Evolutionary conservation across 2,329 filamentous ascomycete genomes (phyloP).

Genomic region (Nigrospora oryzae): DNA sequence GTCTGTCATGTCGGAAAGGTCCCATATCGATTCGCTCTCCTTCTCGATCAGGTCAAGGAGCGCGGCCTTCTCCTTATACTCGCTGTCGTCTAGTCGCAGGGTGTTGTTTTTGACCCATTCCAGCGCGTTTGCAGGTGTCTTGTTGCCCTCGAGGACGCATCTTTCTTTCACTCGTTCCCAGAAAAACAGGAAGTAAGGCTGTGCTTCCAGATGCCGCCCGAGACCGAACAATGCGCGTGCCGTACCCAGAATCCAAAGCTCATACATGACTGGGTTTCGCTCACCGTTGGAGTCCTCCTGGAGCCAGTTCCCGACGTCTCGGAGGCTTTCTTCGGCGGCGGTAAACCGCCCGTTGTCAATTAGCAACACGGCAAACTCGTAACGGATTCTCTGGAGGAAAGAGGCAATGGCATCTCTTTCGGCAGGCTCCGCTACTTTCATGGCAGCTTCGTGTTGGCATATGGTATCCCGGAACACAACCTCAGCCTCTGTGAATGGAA

Average conservation of each 20-base stretch:
- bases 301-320: not conserved
- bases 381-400: not conserved
- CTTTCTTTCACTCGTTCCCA: not conserved
- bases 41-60: not conserved
- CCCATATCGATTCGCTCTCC: not conserved
- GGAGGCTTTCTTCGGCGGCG: not conserved
- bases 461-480: not conserved
- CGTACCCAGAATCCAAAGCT: not conserved
- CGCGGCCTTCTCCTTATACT: not conserved
- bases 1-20: not conserved
- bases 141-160: not conserved
- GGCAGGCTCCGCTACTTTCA: not conserved
- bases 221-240: not conserved
- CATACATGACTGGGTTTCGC: not conserved
- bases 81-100: not conserved
- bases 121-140: not conserved
- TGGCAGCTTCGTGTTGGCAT: not conserved
- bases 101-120: constrained; percentile 1
- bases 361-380: not conserved
- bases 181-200: not conserved
- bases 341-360: not conserved
- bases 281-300: not conserved
- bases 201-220: not conserved
- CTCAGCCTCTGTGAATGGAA: not conserved
- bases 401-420: not conserved